Base-by-base conservation (phyloP, 2,329 filamentous ascomycete genomes). In the Lachnellula cervina region DNA sequence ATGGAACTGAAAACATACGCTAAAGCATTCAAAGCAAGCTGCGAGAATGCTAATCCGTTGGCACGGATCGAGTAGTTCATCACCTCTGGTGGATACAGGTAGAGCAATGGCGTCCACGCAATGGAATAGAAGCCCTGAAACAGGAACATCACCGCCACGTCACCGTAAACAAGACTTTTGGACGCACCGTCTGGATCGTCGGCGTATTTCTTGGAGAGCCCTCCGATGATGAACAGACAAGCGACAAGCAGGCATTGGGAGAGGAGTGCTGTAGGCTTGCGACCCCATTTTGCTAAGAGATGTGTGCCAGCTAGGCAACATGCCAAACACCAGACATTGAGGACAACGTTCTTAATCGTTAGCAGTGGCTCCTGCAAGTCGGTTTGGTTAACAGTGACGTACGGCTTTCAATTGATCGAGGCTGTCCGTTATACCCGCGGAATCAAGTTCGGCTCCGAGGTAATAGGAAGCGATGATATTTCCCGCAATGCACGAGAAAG, bases 141-240 rank as follows among this genome's bases (percentile, higher is more conserved):
- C 1, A 80, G 65, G 62, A 80, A 80, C 66, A 80, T 78, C 17
- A 75, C 68, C 0, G 75, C 75, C 2, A 79, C 74, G 37, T 72
- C 69, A 5, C 72, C 76, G 56, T 78, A 78, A 9, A 74, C 66
- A 5, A 69, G 61, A 25, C 37, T 40, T 8, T 54, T 23, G 3
- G 58, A 61, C n/a, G 58, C 56, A 28, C 52, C 51, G 34, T 50
- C 34, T 2, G 58, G 60, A 44, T 60, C 54, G 28, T 60, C 58
- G 34, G 54, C 60, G 28, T 62, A 62, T 37, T 45, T 56, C 44
- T 80, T 80, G 5, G 76, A 75, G 4, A 82, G 65, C 1, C 72
- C 77, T 1, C 78, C 78, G 44, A 80, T 76, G 51, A 80, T 71
- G 59, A 80, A 80, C 1, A 81, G 71, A 35, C 73, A 78, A 23